A percentile compares a stretch with the other conserved stretches of the same genome.
phyloP scores from a whole-genome alignment of 805 yeast genomes.

The Ogataea pini region DNA sequence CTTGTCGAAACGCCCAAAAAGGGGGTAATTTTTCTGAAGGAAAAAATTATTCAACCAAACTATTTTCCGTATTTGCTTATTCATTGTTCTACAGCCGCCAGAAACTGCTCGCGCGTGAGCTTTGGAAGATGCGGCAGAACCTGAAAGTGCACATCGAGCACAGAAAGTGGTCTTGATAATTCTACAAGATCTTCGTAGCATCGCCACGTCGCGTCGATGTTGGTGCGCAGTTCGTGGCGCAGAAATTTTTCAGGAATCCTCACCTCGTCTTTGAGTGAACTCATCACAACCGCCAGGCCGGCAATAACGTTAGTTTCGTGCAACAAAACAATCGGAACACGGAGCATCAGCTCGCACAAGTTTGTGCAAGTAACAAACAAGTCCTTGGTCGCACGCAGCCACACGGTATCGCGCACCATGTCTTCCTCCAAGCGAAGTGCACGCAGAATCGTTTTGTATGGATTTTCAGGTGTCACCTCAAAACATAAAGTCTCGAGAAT shows the following conservation, averaged over 20 bases:
- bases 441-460: constrained; percentile 35
- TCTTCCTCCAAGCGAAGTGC: constrained; percentile 26
- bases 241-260: constrained; percentile 22
- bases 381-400: constrained; percentile 20
- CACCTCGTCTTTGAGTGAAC: constrained; percentile 23
- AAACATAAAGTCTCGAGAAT: constrained; percentile 47
- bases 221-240: constrained; percentile 16
- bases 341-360: constrained; percentile 30
- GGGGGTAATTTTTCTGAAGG: neutral
- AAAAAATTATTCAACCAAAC: neutral
- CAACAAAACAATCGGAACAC: constrained; percentile 33
- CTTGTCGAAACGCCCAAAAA: constrained; percentile 1
- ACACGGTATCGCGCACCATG: constrained; percentile 14
- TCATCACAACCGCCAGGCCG: constrained; percentile 27
- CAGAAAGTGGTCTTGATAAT: constrained; percentile 20
- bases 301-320: constrained; percentile 27
- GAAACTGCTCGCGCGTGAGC: constrained; percentile 20
- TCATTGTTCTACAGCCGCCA: constrained; percentile 2
- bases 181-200: constrained; percentile 28
- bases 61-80: neutral
- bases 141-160: constrained; percentile 28
- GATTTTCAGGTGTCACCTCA: constrained; percentile 46
- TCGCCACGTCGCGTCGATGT: constrained; percentile 22
- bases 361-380: constrained; percentile 29
- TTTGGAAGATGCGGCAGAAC: constrained; percentile 27